These are phyloP conservation scores for Stipa capillata DNA, from an alignment of 176 grass and related monocot genomes.

Conservation along the genomic window DNA sequence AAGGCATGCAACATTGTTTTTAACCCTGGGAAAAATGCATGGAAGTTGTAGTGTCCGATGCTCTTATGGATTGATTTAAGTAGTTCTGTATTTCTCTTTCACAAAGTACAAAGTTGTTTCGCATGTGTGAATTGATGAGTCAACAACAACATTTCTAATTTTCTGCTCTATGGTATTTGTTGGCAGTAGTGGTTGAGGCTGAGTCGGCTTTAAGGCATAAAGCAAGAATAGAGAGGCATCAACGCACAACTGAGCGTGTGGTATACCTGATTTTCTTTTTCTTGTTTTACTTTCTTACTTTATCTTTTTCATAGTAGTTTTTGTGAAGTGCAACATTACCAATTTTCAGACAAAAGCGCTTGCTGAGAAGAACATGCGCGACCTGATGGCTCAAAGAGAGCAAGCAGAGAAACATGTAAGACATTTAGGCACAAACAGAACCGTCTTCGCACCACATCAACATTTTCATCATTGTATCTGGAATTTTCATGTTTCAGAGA, in stretches of 20 bases:
- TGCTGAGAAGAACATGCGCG: constrained; percentile 67
- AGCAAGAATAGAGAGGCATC: constrained; percentile 82
- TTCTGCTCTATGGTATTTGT: constrained; percentile 12
- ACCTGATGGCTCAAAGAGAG: constrained; percentile 78
- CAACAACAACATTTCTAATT: neutral
- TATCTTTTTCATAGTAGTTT: neutral
- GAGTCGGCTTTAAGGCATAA: constrained; percentile 73
- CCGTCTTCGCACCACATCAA: neutral
- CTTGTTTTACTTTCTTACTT: neutral
- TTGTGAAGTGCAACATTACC: neutral
- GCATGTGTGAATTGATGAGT: neutral
- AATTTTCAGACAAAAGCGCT: constrained; percentile 75
- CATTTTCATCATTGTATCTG: constrained; percentile 11
- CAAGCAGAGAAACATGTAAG: constrained; percentile 83
- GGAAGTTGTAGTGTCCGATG: neutral
- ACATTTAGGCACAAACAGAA: neutral
- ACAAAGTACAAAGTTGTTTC: neutral
- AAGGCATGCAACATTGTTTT: neutral
- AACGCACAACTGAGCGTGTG: constrained; percentile 60
- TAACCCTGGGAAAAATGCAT: constrained; percentile 2
- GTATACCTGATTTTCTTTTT: constrained; percentile 30
- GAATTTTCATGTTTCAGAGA: constrained; percentile 44
- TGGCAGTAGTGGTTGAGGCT: constrained; percentile 26
- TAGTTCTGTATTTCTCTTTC: neutral
- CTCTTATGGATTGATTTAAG: neutral